These are phyloP conservation scores for Tricholoma matsutake DNA, from an alignment of 768 basidiomycete genomes.

Conservation along the genomic window DNA sequence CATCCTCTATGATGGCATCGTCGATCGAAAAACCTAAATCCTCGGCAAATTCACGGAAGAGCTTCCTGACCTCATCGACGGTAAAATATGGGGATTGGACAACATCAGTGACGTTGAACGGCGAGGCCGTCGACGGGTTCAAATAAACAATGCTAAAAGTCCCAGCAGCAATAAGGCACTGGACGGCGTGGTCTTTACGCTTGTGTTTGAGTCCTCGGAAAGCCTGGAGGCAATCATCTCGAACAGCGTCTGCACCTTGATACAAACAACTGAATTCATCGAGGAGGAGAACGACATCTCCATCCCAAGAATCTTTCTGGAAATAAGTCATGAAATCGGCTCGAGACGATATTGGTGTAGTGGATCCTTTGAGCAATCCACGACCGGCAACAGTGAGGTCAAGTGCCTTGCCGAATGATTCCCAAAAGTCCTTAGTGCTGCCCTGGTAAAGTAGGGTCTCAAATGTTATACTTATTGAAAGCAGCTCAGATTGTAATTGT, in stretches of 20 bases:
- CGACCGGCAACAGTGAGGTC: neutral
- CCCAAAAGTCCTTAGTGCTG: neutral
- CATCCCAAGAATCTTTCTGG: neutral
- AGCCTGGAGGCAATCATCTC: conserved; percentile 1
- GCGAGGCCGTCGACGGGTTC: neutral
- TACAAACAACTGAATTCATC: neutral
- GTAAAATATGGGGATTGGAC: neutral
- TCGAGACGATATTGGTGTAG: neutral
- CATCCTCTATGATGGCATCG: neutral
- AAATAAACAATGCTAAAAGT: neutral
- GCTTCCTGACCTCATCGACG: neutral
- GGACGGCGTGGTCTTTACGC: neutral
- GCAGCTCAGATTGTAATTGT: neutral
- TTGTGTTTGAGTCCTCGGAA: neutral
- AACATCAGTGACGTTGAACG: neutral
- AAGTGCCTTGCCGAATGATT: neutral
- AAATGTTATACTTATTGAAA: neutral
- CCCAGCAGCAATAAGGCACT: conserved; percentile 1
- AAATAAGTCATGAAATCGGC: neutral
- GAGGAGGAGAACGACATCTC: neutral
- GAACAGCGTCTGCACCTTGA: neutral
- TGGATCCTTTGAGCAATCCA: neutral
- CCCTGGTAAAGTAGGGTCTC: neutral
- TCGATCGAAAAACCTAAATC: neutral
- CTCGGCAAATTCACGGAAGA: neutral